Percentiles rank a stretch among this genome's conserved stretches.
phyloP scores from a whole-genome alignment of 176 grass and related monocot species.

The Paspalum vaginatum region DNA sequence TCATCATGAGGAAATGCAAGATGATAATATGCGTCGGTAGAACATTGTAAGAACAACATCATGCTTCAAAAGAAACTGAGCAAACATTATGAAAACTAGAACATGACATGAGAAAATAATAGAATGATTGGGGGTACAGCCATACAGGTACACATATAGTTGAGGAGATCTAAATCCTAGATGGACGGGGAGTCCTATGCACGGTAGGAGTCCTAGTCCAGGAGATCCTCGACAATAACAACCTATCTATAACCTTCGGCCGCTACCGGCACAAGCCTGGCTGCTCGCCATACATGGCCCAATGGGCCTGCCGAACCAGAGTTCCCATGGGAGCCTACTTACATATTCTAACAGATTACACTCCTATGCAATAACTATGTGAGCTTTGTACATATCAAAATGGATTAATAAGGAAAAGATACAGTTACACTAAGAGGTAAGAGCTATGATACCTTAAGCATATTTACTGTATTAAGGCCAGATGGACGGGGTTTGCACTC shows the following conservation, averaged over 20 bases:
- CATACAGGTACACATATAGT: no score
- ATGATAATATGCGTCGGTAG: conserved; percentile 14
- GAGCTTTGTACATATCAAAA: conserved; percentile 23
- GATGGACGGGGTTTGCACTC: conserved; percentile 84
- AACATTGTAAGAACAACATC: conserved; percentile 26
- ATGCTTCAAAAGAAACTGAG: conserved; percentile 31
- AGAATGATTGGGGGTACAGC: no score
- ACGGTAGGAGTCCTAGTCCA: no score
- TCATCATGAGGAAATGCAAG: neutral
- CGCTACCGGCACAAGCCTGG: no score
- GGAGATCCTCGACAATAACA: no score
- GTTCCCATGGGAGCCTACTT: no score
- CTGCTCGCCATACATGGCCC: no score
- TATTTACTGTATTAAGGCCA: conserved; percentile 97
- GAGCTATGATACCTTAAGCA: conserved; percentile 77
- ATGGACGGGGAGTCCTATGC: no score
- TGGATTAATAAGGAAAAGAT: conserved; percentile 6
- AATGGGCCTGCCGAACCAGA: no score
- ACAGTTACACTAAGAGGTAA: conserved; percentile 1
- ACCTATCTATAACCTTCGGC: no score
- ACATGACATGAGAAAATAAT: no score
- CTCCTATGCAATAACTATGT: conserved; percentile 5
- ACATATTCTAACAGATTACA: neutral
- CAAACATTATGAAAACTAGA: neutral
- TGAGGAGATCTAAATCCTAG: no score